phyloP scores from a whole-genome alignment of 768 basidiomycete genomes.

The Favolaschia claudopus region DNA sequence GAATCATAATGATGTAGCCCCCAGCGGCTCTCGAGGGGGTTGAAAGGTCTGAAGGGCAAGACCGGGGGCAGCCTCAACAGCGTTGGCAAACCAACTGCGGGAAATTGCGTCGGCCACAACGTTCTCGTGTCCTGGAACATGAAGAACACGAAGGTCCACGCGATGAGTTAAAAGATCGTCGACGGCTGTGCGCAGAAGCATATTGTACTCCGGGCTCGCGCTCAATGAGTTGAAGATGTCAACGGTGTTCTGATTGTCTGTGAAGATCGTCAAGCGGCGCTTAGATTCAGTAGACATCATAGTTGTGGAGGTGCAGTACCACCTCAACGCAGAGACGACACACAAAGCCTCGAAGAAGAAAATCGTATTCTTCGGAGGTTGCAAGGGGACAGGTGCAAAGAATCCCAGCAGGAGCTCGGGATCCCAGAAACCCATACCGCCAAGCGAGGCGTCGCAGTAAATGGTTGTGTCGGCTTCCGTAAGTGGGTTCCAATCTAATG shows the following conservation, averaged over 20 bases:
- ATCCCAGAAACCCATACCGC: conserved; percentile 16
- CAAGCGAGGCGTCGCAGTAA: conserved; percentile 2
- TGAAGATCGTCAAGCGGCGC: conserved; percentile 16
- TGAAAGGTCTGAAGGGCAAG: too few species aligned
- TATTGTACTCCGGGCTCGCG: conserved; percentile 32
- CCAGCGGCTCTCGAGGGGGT: too few species aligned
- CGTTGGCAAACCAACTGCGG: neutral
- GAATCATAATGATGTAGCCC: too few species aligned
- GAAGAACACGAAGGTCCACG: conserved; percentile 32
- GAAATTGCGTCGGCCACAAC: conserved; percentile 42
- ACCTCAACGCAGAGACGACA: conserved; percentile 9
- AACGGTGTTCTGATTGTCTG: conserved; percentile 27
- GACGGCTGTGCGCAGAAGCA: conserved; percentile 26
- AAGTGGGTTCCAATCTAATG: conserved; percentile 1
- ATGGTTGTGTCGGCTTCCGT: neutral
- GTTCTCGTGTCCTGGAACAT: conserved; percentile 36
- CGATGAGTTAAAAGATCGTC: conserved; percentile 18
- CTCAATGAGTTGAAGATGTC: conserved; percentile 19
- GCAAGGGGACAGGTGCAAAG: neutral
- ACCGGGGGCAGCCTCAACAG: too few species aligned
- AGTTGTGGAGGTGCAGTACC: neutral
- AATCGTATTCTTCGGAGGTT: neutral
- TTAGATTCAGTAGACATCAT: neutral
- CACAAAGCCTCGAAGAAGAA: conserved; percentile 24
- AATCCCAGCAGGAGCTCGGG: conserved; percentile 10